phyloP scores from a whole-genome alignment of 108 stramenopile genomes.

The Pseudonitzschia multistriata region DNA sequence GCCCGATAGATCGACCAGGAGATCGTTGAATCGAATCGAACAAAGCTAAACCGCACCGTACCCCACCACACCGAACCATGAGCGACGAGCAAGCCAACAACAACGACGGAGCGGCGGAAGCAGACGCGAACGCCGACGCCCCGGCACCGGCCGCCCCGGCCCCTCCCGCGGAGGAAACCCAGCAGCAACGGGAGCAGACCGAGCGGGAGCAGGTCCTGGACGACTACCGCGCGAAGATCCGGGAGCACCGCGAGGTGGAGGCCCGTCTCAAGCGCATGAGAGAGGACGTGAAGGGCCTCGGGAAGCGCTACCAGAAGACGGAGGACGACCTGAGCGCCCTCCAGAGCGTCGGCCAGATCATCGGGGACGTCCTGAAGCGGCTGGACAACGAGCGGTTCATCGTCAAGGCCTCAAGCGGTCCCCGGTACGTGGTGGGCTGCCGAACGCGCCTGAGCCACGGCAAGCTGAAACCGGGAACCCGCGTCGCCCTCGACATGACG shows the following conservation, averaged over 20 bases:
- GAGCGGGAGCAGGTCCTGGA: conserved; percentile 90
- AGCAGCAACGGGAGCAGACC: conserved; percentile 37
- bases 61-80: background rate
- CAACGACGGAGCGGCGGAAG: background rate
- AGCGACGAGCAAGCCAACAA: conserved; percentile 10
- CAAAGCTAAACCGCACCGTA: too few species aligned
- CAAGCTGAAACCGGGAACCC: conserved; percentile 92
- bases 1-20: too few species aligned
- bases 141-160: conserved; percentile 5
- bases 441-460: conserved; percentile 87
- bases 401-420: conserved; percentile 95
- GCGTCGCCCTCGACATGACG: conserved; percentile 98
- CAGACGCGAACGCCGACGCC: background rate
- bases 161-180: conserved; percentile 12
- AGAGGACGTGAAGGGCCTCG: conserved; percentile 80
- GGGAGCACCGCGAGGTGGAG: conserved; percentile 91
- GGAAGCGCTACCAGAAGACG: conserved; percentile 92
- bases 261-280: conserved; percentile 91
- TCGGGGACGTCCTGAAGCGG: conserved; percentile 96
- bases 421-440: conserved; percentile 97
- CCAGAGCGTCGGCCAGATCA: conserved; percentile 95
- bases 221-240: conserved; percentile 90
- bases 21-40: too few species aligned
- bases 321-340: conserved; percentile 94
- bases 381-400: conserved; percentile 96